A percentile compares a stretch with the other conserved stretches of the same genome.
phyloP scores from a whole-genome alignment of 179 eudicot species.

The Silene vulgaris region DNA sequence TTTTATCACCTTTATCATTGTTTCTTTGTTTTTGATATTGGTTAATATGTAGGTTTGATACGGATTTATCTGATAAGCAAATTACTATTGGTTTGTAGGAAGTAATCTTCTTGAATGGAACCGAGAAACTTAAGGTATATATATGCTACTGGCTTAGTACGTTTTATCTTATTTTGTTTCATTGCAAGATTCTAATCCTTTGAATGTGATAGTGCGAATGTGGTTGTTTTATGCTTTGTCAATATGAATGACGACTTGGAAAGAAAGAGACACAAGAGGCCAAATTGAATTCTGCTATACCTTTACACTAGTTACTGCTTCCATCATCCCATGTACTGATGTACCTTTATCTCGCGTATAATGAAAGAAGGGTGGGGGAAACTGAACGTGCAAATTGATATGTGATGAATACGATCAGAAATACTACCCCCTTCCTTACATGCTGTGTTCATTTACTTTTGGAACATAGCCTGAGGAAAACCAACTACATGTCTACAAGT shows the following conservation, averaged over 20 bases:
- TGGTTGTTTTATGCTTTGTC: constrained; percentile 11
- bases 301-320: neutral
- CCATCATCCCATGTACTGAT: too few relatives aligned
- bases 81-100: constrained; percentile 46
- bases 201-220: constrained; percentile 17
- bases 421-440: too few relatives aligned
- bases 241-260: neutral
- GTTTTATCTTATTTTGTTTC: constrained; percentile 16
- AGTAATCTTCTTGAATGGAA: constrained; percentile 66
- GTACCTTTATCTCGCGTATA: neutral
- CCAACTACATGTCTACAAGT: neutral
- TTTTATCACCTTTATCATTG: neutral
- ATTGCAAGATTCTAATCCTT: constrained; percentile 18
- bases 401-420: neutral
- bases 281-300: neutral
- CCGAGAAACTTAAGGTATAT: constrained; percentile 64
- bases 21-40: neutral
- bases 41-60: neutral
- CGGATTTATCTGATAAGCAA: constrained; percentile 12
- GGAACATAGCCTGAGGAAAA: neutral
- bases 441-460: neutral
- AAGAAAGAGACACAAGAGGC: constrained; percentile 1
- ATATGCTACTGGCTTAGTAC: constrained; percentile 25
- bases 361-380: neutral
- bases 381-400: neutral